phyloP scores from a whole-genome alignment of 2,329 filamentous ascomycete genomes.

The Aspergillus hortae region DNA sequence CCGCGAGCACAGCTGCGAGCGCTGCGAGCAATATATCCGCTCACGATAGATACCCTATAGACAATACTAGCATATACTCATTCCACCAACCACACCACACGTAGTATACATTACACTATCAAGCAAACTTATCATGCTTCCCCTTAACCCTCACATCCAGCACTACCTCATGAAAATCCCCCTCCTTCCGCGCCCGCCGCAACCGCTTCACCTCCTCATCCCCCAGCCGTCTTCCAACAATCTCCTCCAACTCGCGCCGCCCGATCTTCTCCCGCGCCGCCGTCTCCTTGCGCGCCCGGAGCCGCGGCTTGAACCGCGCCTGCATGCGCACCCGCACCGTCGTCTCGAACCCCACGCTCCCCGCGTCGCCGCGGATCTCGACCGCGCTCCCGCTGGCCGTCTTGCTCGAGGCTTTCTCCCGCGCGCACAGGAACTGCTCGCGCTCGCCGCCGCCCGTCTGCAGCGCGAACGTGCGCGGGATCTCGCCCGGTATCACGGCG shows the following conservation, averaged over 20 bases:
- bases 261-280: slow-evolving; percentile 83
- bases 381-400: slow-evolving; percentile 49
- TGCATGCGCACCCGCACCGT: slow-evolving; percentile 87
- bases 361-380: slow-evolving; percentile 74
- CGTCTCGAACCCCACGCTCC: slow-evolving; percentile 64
- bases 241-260: slow-evolving; percentile 76
- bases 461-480: slow-evolving; percentile 68
- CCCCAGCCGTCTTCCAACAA: slow-evolving; percentile 69
- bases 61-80: not conserved
- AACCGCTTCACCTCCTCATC: slow-evolving; percentile 83
- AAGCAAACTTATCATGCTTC: slow-evolving; percentile 21
- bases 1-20: no score
- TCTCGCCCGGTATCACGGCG: slow-evolving; percentile 61
- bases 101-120: not conserved
- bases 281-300: slow-evolving; percentile 76
- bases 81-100: not conserved
- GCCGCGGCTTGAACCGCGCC: slow-evolving; percentile 81
- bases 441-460: slow-evolving; percentile 57
- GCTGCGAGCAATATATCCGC: no score
- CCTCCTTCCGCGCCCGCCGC: slow-evolving; percentile 78
- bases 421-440: slow-evolving; percentile 66
- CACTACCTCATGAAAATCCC: slow-evolving; percentile 35
- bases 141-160: slow-evolving; percentile 18
- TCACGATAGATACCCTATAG: not conserved
- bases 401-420: slow-evolving; percentile 42